These are phyloP conservation scores for Barnettozyma vustinii DNA, from an alignment of 805 yeast species.

Conservation along the genomic window DNA sequence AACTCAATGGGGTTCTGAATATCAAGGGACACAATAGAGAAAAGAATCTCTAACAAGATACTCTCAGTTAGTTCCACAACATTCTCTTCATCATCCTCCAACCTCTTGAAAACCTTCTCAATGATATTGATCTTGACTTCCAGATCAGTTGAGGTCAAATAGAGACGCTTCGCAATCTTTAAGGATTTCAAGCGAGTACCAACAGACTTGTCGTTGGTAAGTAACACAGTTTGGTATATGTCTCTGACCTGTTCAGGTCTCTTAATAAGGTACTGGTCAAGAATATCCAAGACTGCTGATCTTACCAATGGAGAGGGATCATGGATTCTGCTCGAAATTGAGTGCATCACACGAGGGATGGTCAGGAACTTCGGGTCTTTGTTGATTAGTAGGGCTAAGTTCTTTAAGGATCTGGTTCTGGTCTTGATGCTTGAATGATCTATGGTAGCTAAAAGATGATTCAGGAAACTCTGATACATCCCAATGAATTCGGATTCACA, in stretches of 20 bases:
- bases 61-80: conserved; percentile 39
- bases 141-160: conserved; percentile 27
- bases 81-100: conserved; percentile 68
- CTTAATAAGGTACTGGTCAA: conserved; percentile 41
- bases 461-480: conserved; percentile 48
- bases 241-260: conserved; percentile 41
- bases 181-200: conserved; percentile 61
- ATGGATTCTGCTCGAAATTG: conserved; percentile 45
- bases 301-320: conserved; percentile 70
- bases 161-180: conserved; percentile 45
- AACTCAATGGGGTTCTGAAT: conserved; percentile 2
- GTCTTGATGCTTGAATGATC: conserved; percentile 46
- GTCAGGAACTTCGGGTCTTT: conserved; percentile 47
- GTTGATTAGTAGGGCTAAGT: conserved; percentile 49
- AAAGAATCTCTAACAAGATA: conserved; percentile 35
- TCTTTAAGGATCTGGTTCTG: conserved; percentile 60
- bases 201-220: conserved; percentile 52
- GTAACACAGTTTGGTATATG: conserved; percentile 35
- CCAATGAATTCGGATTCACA: conserved; percentile 15
- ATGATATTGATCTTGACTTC: conserved; percentile 38
- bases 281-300: conserved; percentile 68
- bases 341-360: conserved; percentile 43
- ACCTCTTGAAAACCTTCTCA: conserved; percentile 45
- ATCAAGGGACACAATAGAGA: conserved; percentile 15
- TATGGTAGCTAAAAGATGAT: conserved; percentile 42